These are phyloP conservation scores for Streptanthus diversifolius DNA, from an alignment of 345 rosid species.

Conservation along the genomic window DNA sequence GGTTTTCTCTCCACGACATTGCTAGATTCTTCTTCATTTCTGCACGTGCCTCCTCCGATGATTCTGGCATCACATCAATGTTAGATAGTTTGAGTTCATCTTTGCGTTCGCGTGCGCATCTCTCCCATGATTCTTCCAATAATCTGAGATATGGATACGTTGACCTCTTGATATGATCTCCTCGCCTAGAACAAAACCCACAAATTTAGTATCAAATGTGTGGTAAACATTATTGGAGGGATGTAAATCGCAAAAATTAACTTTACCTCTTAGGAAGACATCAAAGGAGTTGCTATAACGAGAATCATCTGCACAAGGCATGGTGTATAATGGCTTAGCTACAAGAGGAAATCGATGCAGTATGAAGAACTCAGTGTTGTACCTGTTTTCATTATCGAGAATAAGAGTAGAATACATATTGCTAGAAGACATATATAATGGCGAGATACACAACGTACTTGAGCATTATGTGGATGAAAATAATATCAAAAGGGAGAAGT, in stretches of 20 bases:
- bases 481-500: too few species aligned
- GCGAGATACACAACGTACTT: too few species aligned
- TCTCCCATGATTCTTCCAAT: conserved; percentile 23
- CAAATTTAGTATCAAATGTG: too few species aligned
- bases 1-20: conserved; percentile 64
- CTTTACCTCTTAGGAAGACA: not conserved
- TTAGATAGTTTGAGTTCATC: too few species aligned
- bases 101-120: too few species aligned
- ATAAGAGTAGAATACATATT: too few species aligned
- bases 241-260: too few species aligned
- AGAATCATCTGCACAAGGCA: not conserved
- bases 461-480: too few species aligned
- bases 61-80: too few species aligned
- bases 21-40: conserved; percentile 21
- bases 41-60: conserved; percentile 43
- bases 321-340: not conserved
- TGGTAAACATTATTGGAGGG: too few species aligned
- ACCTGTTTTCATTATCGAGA: not conserved
- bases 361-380: not conserved
- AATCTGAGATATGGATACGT: conserved; percentile 66
- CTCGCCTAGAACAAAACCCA: conserved; percentile 47
- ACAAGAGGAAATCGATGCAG: not conserved
- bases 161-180: conserved; percentile 89
- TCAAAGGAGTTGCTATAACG: not conserved
- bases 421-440: too few species aligned